These are phyloP conservation scores for Yarrowia porcina DNA, from an alignment of 805 yeast species.

Conservation along the genomic window DNA sequence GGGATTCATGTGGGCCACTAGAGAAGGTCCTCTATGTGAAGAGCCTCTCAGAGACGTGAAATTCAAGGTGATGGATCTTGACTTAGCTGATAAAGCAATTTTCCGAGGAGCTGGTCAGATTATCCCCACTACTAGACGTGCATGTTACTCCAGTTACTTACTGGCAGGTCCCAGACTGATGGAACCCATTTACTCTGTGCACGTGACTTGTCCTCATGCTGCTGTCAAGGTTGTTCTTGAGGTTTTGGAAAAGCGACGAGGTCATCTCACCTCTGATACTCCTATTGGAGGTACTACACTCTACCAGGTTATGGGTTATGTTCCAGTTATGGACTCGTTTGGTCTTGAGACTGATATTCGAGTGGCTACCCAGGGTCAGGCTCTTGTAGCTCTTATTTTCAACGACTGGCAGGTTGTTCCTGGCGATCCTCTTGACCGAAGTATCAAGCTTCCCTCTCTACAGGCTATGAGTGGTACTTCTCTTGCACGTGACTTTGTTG, in stretches of 20 bases:
- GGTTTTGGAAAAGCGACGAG: slow-evolving; percentile 64
- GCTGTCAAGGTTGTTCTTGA: slow-evolving; percentile 50
- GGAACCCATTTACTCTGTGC: slow-evolving; percentile 74
- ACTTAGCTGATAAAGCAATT: slow-evolving; percentile 47
- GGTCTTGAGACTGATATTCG: slow-evolving; percentile 88
- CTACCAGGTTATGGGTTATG: slow-evolving; percentile 53
- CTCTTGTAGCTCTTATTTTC: slow-evolving; percentile 64
- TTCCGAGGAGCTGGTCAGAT: slow-evolving; percentile 64
- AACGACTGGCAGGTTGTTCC: slow-evolving; percentile 76
- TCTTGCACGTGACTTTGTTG: slow-evolving; percentile 81
- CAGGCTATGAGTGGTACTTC: slow-evolving; percentile 69
- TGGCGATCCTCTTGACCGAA: slow-evolving; percentile 83
- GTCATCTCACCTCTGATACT: slow-evolving; percentile 47
- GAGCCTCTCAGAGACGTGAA: slow-evolving; percentile 70
- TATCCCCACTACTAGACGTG: slow-evolving; percentile 77
- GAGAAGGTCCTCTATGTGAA: slow-evolving; percentile 91
- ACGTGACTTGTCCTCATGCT: slow-evolving; percentile 52
- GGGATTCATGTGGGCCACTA: slow-evolving; percentile 80
- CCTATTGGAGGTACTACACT: slow-evolving; percentile 75
- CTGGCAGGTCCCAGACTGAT: slow-evolving; percentile 73
- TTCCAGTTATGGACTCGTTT: slow-evolving; percentile 87
- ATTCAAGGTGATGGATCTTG: slow-evolving; percentile 65
- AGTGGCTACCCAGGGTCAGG: slow-evolving; percentile 72
- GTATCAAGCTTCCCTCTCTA: slow-evolving; percentile 60
- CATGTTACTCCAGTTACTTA: slow-evolving; percentile 76